Conservation (phyloP, 2,329 filamentous ascomycete species). For the Penicillium sp. region DNA sequence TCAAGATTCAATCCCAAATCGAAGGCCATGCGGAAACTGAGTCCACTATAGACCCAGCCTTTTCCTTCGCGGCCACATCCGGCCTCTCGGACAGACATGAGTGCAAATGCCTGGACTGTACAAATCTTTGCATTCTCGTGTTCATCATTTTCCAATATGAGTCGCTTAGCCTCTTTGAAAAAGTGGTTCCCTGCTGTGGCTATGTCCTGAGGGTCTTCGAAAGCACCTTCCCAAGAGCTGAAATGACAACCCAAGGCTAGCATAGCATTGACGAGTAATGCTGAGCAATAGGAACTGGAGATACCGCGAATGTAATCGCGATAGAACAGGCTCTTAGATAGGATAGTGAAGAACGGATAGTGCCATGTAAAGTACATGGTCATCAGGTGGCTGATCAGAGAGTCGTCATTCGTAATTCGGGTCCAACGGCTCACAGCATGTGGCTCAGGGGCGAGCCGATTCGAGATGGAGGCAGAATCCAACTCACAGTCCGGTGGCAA, state of each 20-base stretch:
- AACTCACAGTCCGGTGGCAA: constrained; percentile 54
- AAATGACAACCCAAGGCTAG: constrained; percentile 91
- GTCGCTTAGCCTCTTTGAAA: constrained; percentile 84
- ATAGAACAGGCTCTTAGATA: constrained; percentile 83
- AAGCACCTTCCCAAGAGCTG: constrained; percentile 69
- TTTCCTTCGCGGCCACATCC: constrained; percentile 91
- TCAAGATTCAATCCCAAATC: constrained; percentile 91
- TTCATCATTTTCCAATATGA: constrained; percentile 87
- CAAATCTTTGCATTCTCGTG: constrained; percentile 84
- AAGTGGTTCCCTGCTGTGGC: constrained; percentile 93
- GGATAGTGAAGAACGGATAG: constrained; percentile 89
- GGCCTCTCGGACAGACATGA: constrained; percentile 96
- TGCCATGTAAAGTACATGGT: constrained; percentile 99
- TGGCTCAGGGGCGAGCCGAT: constrained; percentile 46
- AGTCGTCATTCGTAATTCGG: constrained; percentile 71
- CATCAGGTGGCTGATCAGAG: constrained; percentile 78
- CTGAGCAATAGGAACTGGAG: constrained; percentile 75
- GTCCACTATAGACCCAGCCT: constrained; percentile 97
- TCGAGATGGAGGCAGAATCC: constrained; percentile 37
- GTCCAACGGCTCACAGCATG: constrained; percentile 85
- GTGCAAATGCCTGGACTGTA: constrained; percentile 85
- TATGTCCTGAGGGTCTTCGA: constrained; percentile 66
- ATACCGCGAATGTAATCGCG: constrained; percentile 73
- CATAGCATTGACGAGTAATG: constrained; percentile 89
- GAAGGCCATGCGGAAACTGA: constrained; percentile 96